Conservation (phyloP, 805 yeast genomes). For the Myxozyma vanderwaltii region DNA sequence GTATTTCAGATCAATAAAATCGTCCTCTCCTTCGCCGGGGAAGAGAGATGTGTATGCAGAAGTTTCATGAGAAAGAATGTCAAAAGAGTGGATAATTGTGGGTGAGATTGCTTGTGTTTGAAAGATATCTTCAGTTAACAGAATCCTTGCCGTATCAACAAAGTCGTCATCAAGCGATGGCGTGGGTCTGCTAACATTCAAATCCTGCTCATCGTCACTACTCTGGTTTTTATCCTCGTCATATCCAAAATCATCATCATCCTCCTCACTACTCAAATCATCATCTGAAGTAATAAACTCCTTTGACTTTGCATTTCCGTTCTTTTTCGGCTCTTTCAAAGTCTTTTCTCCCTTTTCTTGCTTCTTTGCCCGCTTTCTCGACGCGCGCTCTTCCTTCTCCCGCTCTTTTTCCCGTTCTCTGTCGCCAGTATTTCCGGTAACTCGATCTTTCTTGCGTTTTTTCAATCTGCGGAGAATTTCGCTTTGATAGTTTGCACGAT, state of each 20-base stretch:
- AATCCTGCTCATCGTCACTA: constrained; percentile 1
- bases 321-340: constrained; percentile 4
- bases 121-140: constrained; percentile 1
- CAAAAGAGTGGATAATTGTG: constrained; percentile 6
- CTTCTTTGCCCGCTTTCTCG: constrained; percentile 6
- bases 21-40: constrained; percentile 17
- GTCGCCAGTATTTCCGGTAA: constrained; percentile 1
- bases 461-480: constrained; percentile 26
- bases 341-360: constrained; percentile 8
- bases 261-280: constrained; percentile 45
- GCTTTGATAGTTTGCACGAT: constrained; percentile 9
- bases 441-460: constrained; percentile 19
- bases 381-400: constrained; percentile 14
- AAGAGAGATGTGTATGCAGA: constrained; percentile 9
- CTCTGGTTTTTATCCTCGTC: constrained; percentile 25
- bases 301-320: constrained; percentile 4
- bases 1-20: constrained; percentile 17
- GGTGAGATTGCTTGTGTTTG: not conserved
- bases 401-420: constrained; percentile 1
- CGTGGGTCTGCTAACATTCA: not conserved
- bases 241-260: constrained; percentile 44
- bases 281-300: constrained; percentile 27
- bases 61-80: not conserved
- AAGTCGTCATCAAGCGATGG: not conserved
- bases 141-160: not conserved